Conservation (phyloP, 1,139 yeast species). For the Geotrichum restrictum region DNA sequence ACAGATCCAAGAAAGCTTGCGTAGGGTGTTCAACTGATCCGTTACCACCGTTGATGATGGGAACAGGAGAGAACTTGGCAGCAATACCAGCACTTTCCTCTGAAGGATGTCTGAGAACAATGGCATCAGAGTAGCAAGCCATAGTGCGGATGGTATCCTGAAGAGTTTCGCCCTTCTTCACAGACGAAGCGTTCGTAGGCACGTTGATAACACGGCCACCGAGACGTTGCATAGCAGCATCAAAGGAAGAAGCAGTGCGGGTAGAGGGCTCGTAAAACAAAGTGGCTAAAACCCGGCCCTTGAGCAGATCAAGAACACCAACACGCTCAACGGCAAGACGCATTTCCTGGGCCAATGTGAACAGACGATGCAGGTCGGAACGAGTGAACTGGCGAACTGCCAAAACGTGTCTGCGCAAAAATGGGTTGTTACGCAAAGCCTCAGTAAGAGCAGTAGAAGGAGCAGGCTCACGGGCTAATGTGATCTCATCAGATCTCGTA, state of each 20-base stretch:
- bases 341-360: conserved; percentile 97
- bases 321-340: conserved; percentile 94
- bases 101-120: conserved; percentile 93
- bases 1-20: conserved; percentile 93
- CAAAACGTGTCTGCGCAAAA: conserved; percentile 79
- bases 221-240: conserved; percentile 98
- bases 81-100: conserved; percentile 92
- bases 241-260: conserved; percentile 91
- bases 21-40: conserved; percentile 98
- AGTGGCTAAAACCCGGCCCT: conserved; percentile 88
- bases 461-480: conserved; percentile 49
- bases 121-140: conserved; percentile 94
- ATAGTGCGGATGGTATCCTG: conserved; percentile 94
- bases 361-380: conserved; percentile 83
- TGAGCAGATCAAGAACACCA: conserved; percentile 85
- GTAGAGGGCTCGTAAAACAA: conserved; percentile 98
- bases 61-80: conserved; percentile 94
- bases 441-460: conserved; percentile 73
- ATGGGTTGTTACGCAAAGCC: conserved; percentile 81
- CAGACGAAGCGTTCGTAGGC: conserved; percentile 79
- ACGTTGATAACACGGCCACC: conserved; percentile 96
- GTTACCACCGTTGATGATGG: conserved; percentile 96
- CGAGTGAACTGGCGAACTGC: conserved; percentile 86
- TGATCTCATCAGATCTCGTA: conserved; percentile 24
- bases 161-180: conserved; percentile 95